Percentiles rank a stretch among this genome's conserved stretches.
Evolutionary conservation across 2,329 filamentous ascomycete genomes (phyloP).

Genomic region (Scytalidium sp.): DNA sequence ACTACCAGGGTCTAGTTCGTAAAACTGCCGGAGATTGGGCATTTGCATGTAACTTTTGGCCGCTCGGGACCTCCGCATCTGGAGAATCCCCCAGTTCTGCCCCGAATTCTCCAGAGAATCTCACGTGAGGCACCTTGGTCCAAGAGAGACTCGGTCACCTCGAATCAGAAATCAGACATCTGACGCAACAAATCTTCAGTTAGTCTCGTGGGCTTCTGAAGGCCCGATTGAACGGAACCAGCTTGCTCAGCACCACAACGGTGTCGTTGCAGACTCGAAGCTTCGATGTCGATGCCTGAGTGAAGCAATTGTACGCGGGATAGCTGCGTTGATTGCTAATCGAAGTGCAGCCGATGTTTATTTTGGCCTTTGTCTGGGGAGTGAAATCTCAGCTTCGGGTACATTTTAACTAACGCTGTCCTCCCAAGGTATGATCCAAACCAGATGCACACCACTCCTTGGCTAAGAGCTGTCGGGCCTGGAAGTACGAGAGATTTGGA

Average conservation of each 20-base stretch:
- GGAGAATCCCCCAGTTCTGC: neutral
- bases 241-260: neutral
- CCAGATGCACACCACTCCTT: too few species aligned
- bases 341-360: too few species aligned
- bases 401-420: too few species aligned
- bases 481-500: too few species aligned
- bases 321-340: too few species aligned
- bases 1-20: too few species aligned
- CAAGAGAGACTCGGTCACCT: neutral
- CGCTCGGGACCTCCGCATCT: neutral
- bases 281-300: too few species aligned
- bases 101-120: neutral
- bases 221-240: neutral
- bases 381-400: too few species aligned
- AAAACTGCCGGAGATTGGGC: neutral
- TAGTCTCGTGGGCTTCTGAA: neutral
- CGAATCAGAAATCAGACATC: neutral
- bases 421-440: too few species aligned
- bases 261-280: neutral
- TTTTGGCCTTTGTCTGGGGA: too few species aligned
- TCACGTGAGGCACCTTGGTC: neutral
- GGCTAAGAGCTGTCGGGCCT: too few species aligned
- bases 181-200: neutral
- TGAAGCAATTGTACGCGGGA: too few species aligned
- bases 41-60: neutral